Conservation (phyloP, 345 rosid genomes). For the Syzygium oleosum region DNA sequence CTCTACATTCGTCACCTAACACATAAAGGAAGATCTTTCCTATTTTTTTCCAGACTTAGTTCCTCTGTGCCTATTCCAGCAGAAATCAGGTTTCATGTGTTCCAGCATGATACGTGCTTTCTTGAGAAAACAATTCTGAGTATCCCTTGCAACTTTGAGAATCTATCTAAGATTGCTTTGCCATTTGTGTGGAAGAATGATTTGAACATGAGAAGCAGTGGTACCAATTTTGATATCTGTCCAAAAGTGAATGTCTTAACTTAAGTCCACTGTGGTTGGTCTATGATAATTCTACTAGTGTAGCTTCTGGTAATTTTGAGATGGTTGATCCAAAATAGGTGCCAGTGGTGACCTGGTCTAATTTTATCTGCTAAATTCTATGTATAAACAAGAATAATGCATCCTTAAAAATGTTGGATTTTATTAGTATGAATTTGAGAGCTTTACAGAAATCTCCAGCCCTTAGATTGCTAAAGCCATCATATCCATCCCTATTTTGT, state of each 20-base stretch:
- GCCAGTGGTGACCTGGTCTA: background rate
- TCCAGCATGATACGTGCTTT: background rate
- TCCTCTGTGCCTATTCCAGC: background rate
- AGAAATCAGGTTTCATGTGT: background rate
- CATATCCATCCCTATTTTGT: background rate
- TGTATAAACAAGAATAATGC: background rate
- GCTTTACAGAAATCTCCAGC: background rate
- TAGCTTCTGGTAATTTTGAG: background rate
- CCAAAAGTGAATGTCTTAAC: background rate
- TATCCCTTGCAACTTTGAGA: background rate
- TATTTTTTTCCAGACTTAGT: background rate
- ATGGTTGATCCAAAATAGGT: background rate
- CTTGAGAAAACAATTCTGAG: background rate
- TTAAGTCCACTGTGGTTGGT: background rate
- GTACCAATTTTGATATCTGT: background rate
- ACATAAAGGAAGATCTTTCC: background rate
- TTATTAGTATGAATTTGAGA: background rate
- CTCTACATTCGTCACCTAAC: background rate
- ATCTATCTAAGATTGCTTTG: background rate
- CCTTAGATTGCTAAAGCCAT: background rate
- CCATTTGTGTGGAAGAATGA: background rate
- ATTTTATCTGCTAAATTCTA: background rate
- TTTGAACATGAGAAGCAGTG: background rate
- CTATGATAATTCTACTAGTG: background rate
- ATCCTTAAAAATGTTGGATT: background rate